Evolutionary conservation across 108 stramenopile species (phyloP).

Genomic region (Skeletonema costatum): DNA sequence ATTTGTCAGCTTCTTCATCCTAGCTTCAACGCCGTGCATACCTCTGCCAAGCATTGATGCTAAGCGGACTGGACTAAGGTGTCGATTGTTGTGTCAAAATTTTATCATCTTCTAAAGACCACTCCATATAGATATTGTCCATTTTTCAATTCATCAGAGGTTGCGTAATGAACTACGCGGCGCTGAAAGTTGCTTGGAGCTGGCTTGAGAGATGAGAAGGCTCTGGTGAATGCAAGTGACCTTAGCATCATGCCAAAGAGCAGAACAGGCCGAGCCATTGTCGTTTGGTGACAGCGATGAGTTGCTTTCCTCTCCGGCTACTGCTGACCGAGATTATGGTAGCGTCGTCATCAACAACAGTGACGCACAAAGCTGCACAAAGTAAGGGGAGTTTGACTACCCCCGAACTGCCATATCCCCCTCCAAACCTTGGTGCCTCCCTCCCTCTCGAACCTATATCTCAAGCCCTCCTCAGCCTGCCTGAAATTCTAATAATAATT

Average conservation of each 20-base stretch:
- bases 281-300: background rate
- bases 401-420: too few relatives aligned
- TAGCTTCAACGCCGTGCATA: constrained; percentile 70
- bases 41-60: constrained; percentile 83
- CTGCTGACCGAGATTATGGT: too few relatives aligned
- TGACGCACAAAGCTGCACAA: too few relatives aligned
- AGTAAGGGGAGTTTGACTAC: too few relatives aligned
- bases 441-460: too few relatives aligned
- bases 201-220: background rate
- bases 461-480: too few relatives aligned
- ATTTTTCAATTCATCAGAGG: constrained; percentile 28
- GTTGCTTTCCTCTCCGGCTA: too few relatives aligned
- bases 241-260: background rate
- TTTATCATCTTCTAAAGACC: constrained; percentile 83
- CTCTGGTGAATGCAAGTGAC: background rate
- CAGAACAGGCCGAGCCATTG: background rate
- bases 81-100: constrained; percentile 59
- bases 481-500: too few relatives aligned
- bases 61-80: constrained; percentile 55
- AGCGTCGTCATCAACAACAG: too few relatives aligned
- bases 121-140: constrained; percentile 78
- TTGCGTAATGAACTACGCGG: background rate
- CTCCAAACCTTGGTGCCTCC: too few relatives aligned
- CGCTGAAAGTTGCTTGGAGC: background rate
- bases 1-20: constrained; percentile 70